phyloP scores from a whole-genome alignment of 345 rosid genomes.

The Ricinus communis region DNA sequence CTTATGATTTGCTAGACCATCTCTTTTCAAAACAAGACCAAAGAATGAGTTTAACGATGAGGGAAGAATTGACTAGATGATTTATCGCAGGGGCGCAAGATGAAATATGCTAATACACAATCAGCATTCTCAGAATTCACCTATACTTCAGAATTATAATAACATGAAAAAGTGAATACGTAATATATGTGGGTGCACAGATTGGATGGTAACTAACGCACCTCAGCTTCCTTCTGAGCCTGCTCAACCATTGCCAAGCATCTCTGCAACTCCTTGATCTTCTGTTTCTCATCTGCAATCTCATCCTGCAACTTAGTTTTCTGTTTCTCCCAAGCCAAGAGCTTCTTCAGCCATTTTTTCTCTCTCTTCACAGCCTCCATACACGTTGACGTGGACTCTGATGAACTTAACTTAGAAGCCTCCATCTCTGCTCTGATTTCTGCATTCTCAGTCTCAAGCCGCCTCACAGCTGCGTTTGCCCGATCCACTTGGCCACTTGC shows the following conservation, averaged over 20 bases:
- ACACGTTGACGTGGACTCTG: slow-evolving; percentile 70
- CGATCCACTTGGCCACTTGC: slow-evolving; percentile 76
- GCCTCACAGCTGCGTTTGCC: slow-evolving; percentile 69
- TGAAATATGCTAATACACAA: neutral
- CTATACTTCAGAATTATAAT: neutral
- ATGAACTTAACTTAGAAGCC: slow-evolving; percentile 86
- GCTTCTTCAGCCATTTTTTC: slow-evolving; percentile 76
- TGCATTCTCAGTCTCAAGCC: slow-evolving; percentile 82
- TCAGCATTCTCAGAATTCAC: slow-evolving; percentile 2
- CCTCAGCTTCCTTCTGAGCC: slow-evolving; percentile 77
- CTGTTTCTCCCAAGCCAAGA: slow-evolving; percentile 80
- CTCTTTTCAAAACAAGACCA: too few species aligned
- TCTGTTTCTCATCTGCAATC: slow-evolving; percentile 69
- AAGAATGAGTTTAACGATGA: too few species aligned
- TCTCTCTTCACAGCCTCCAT: slow-evolving; percentile 80
- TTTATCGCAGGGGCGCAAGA: neutral
- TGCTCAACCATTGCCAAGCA: slow-evolving; percentile 48
- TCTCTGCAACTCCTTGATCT: slow-evolving; percentile 57
- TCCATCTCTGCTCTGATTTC: slow-evolving; percentile 92
- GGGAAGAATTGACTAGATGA: neutral
- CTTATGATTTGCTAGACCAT: neutral
- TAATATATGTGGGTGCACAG: neutral
- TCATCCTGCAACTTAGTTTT: slow-evolving; percentile 72
- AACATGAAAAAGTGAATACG: neutral
- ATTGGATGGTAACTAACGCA: slow-evolving; percentile 22